Base-by-base conservation (phyloP, 371 early-diverging fungal species). In the Dentiscutata heterogama region DNA sequence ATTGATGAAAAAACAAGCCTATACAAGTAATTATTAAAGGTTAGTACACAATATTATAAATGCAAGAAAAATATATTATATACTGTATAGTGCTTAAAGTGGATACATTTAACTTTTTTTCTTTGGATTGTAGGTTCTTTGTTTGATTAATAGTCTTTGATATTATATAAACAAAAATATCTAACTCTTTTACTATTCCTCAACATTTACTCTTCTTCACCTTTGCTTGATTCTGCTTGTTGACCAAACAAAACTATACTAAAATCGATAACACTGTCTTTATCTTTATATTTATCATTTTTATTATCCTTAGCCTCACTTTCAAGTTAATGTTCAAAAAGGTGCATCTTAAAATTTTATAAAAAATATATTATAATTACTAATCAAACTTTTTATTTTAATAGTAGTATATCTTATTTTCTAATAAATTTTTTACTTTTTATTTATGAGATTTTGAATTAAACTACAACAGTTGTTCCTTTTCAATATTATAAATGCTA, bases 1-100 rank as follows among this genome's bases (percentile, higher is more conserved):
- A 77, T 77, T 64, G 78, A 77, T 6, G 68, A 77, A 35, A 61
- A 61, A 64, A 67, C 79, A 29, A 80, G 81, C 81, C 81, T 81
- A 64, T 25, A 81, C 25, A 71, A 70, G 54, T 77, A 27, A 80
- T 50, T 63, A 63, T 46, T 42, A 5, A 71, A 71, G 70, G 35
- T 80, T 70, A 80, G 27, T 61, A 53, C 72, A 61, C 50, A 74
- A 72, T 64, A 72, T 70, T 22, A 70, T 56, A 70, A 25, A 72
- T 71, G 29, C 60, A 81, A 74, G 78, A 72, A 53, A 65, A 65
- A 80, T 51, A 80, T 68, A 70, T 72, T 70, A 80, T 68, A 80
- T 80, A 80, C 70, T n/a, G 22, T 18, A 80, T 80, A 46, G 22
- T 60, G 80, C 80, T 80, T 58, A 53, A 61, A 54, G 35, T 72